phyloP scores from a whole-genome alignment of 1,139 yeast species.

The Suhomyces terraborum region DNA sequence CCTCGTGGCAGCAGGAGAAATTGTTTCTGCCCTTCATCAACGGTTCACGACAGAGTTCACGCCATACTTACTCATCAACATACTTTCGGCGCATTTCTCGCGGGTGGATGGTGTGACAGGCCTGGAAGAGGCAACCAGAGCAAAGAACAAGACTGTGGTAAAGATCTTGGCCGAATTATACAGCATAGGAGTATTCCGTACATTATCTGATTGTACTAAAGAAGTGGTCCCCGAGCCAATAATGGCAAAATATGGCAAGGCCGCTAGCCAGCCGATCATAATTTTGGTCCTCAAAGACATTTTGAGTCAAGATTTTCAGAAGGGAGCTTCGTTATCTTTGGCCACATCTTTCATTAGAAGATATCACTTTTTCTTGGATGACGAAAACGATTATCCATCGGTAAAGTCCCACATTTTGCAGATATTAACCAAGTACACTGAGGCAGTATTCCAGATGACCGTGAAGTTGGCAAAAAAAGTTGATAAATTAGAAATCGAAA shows the following conservation, averaged over 20 bases:
- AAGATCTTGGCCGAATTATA: conserved; percentile 64
- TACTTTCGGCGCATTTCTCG: conserved; percentile 43
- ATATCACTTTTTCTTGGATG: conserved; percentile 30
- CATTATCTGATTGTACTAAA: conserved; percentile 36
- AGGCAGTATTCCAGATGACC: conserved; percentile 44
- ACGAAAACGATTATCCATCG: conserved; percentile 9
- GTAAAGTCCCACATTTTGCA: conserved; percentile 22
- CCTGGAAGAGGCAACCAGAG: conserved; percentile 7
- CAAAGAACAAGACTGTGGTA: conserved; percentile 52
- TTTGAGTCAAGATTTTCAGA: conserved; percentile 49
- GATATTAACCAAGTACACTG: conserved; percentile 51
- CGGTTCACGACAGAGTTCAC: conserved; percentile 62
- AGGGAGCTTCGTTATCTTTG: conserved; percentile 49
- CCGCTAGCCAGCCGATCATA: conserved; percentile 40
- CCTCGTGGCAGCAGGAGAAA: conserved; percentile 62
- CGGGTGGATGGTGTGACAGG: background rate
- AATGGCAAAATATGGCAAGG: conserved; percentile 23
- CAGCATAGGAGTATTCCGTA: conserved; percentile 58
- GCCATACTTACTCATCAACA: conserved; percentile 48
- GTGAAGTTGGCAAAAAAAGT: conserved; percentile 37
- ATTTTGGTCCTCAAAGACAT: conserved; percentile 56
- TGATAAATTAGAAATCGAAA: conserved; percentile 38
- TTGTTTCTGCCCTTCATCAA: conserved; percentile 76
- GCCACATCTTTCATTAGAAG: conserved; percentile 56
- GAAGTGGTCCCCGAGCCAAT: conserved; percentile 29